These are phyloP conservation scores for Citrus unshiu DNA, from an alignment of 345 rosid genomes.

Conservation along the genomic window DNA sequence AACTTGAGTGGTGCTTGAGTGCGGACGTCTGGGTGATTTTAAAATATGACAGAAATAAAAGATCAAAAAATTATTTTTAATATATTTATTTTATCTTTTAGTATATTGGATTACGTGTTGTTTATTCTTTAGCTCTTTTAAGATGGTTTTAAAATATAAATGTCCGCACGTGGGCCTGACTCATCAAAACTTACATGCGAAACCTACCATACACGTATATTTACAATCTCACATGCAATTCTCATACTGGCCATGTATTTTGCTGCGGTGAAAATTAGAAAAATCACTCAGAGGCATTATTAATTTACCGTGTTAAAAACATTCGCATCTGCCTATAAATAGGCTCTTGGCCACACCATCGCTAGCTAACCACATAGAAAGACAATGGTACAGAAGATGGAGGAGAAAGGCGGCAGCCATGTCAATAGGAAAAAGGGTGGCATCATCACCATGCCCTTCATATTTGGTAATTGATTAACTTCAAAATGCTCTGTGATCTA, in stretches of 20 bases:
- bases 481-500: not conserved
- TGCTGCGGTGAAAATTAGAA: not conserved
- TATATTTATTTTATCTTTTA: too few species aligned
- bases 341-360: not conserved
- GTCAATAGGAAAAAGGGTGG: slow-evolving; percentile 50
- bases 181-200: too few species aligned
- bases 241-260: not conserved
- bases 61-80: too few species aligned
- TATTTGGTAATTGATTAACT: slow-evolving; percentile 39
- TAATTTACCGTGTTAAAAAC: slow-evolving; percentile 5
- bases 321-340: slow-evolving; percentile 10
- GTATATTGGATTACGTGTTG: too few species aligned
- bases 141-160: too few species aligned
- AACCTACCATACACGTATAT: too few species aligned
- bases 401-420: slow-evolving; percentile 29
- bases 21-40: too few species aligned
- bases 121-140: too few species aligned
- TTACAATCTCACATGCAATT: not conserved
- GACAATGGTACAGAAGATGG: slow-evolving; percentile 27
- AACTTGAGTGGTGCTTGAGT: too few species aligned
- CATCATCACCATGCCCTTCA: slow-evolving; percentile 70
- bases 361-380: not conserved
- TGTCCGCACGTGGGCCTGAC: too few species aligned
- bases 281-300: too few species aligned
- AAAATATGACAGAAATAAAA: too few species aligned